Conservation (phyloP, 2,329 filamentous ascomycete species). For the Pseudogymnoascus sp. region DNA sequence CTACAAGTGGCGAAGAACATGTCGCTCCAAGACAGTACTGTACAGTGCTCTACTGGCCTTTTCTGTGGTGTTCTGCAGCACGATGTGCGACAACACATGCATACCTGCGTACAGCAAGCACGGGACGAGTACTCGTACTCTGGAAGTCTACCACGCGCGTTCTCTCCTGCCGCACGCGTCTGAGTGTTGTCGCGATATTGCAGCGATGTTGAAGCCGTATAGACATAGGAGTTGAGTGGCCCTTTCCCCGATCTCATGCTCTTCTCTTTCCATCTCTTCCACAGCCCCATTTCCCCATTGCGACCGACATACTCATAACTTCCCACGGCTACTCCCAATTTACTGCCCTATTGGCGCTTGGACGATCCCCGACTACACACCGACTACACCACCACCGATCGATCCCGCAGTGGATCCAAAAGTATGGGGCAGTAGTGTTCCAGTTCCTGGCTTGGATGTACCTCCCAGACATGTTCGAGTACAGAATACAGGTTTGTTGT, state of each 20-base stretch:
- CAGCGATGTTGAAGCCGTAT: too few species aligned
- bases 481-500: neutral
- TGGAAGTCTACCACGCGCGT: neutral
- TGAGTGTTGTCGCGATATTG: too few species aligned
- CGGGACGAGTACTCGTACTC: neutral
- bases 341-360: neutral
- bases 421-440: slow-evolving; percentile 1
- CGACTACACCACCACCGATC: neutral
- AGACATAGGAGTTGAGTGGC: too few species aligned
- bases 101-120: neutral
- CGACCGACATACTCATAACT: neutral
- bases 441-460: slow-evolving; percentile 1
- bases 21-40: neutral
- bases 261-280: neutral
- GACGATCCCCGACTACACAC: slow-evolving; percentile 6
- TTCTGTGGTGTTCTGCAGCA: neutral
- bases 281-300: neutral
- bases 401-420: slow-evolving; percentile 2
- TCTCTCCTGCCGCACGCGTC: too few species aligned
- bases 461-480: slow-evolving; percentile 3
- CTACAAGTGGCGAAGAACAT: neutral
- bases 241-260: neutral
- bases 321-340: slow-evolving; percentile 4
- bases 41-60: neutral
- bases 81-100: neutral